Base-by-base conservation (phyloP, 2,329 filamentous ascomycete species). In the Botrytis galanthina region DNA sequence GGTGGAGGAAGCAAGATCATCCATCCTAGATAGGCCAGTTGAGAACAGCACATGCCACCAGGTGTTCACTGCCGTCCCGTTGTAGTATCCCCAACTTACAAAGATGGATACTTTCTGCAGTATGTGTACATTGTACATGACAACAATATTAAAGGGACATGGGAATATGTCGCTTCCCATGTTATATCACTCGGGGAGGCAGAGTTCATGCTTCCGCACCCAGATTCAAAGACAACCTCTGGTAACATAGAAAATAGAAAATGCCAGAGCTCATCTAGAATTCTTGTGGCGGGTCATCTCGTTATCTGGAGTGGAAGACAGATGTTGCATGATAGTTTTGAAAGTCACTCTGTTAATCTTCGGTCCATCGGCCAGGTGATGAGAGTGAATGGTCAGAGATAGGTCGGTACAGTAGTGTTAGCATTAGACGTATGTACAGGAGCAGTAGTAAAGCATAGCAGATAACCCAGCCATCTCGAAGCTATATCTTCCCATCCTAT, bases 201-300 rank as follows among this genome's bases (percentile, higher is more conserved):
- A 62, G 66, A 66, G 48, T 35, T 75, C 66, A 44, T 78, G 75
- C 78, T 77, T 79, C 79, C 79, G 79, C 72, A 76, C 76, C 77
- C 76, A 77, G 75, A 78, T 78, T 71, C 72, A 66, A 72, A 71
- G 26, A 64, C 62, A 32, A 67, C 63, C 51, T 68, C n/a, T 60
- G 54, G 54, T 57, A 63, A 67, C 57, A 59, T 48, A 46, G 51
- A 63, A n/a, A 32, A 32, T 54, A 39, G 42, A 70, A n/a, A 51
- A 32, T 54, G 61, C n/a, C 54, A 70, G 57, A 63, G 32, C 61
- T 63, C 69, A 62, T 71, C 69, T 64, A 51, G 69, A 71, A 62
- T 71, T 63, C 5, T 51, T 37, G 48, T 48, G 35, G 57, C 73
- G 73, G 73, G 48, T 70, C 71, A 57, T 68, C 64, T 72, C 67